These are phyloP conservation scores for Saccharomyces uvarum DNA, from an alignment of 1,139 yeast genomes.

Conservation along the genomic window DNA sequence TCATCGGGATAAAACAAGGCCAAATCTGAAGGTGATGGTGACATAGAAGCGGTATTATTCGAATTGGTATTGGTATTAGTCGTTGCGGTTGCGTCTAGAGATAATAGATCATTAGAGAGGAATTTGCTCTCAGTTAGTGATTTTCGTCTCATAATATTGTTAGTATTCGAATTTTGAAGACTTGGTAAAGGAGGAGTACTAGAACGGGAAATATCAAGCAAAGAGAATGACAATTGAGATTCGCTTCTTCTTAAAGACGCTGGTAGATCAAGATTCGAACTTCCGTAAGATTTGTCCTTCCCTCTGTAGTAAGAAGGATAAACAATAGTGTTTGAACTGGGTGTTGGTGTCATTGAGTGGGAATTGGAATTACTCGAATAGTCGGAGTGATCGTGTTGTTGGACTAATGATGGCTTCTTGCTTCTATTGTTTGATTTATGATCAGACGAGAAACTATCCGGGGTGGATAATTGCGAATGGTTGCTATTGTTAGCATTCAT, in stretches of 20 bases:
- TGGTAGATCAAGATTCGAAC: slow-evolving; percentile 35
- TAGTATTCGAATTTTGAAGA: slow-evolving; percentile 4
- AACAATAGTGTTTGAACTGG: not conserved
- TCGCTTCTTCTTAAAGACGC: slow-evolving; percentile 23
- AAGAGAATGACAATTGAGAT: slow-evolving; percentile 27
- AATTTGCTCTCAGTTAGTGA: slow-evolving; percentile 9
- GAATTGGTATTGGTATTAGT: slow-evolving; percentile 4
- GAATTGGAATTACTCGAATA: slow-evolving; percentile 2
- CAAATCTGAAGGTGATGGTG: slow-evolving; percentile 30
- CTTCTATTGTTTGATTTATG: not conserved
- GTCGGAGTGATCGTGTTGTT: not conserved
- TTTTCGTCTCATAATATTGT: slow-evolving; percentile 8
- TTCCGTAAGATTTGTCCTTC: not conserved
- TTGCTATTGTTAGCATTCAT: not conserved
- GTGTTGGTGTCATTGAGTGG: slow-evolving; percentile 1
- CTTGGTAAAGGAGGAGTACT: slow-evolving; percentile 27
- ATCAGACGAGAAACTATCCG: slow-evolving; percentile 1
- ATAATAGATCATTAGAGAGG: slow-evolving; percentile 3
- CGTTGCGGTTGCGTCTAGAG: slow-evolving; percentile 1
- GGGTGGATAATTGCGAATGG: slow-evolving; percentile 2
- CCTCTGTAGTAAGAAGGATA: not conserved
- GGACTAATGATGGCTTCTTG: not conserved
- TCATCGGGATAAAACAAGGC: slow-evolving; percentile 68
- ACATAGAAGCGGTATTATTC: slow-evolving; percentile 7
- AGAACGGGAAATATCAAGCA: slow-evolving; percentile 24